Percentiles rank a stretch among this genome's conserved stretches.
Conservation (phyloP, 495 filamentous ascomycete genomes). For the Penicillium bovifimosum region DNA sequence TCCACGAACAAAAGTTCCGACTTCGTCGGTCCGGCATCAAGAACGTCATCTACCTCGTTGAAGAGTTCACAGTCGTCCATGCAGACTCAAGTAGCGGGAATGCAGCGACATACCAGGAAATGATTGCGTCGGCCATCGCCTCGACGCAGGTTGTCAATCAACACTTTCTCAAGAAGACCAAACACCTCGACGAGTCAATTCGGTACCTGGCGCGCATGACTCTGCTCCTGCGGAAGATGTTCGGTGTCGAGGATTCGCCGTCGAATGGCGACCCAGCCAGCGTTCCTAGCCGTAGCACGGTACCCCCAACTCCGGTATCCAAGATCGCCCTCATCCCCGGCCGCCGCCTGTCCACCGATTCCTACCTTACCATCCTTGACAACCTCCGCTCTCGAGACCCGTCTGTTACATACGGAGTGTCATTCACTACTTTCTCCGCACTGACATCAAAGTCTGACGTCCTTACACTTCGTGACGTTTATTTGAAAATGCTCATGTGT, state of each 20-base stretch:
- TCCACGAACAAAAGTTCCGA: conserved; percentile 83
- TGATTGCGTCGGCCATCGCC: conserved; percentile 69
- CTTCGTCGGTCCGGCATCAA: conserved; percentile 63
- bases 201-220: conserved; percentile 75
- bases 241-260: conserved; percentile 44
- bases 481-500: conserved; percentile 85
- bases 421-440: conserved; percentile 64
- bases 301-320: neutral
- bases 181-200: conserved; percentile 74
- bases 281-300: neutral
- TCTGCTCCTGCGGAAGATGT: conserved; percentile 57
- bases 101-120: conserved; percentile 53
- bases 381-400: conserved; percentile 49
- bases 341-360: conserved; percentile 54
- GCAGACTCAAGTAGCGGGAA: conserved; percentile 26
- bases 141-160: conserved; percentile 76
- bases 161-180: conserved; percentile 75
- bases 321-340: conserved; percentile 56
- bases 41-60: conserved; percentile 77
- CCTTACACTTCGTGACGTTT: conserved; percentile 69
- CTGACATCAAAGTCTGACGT: conserved; percentile 69
- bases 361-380: conserved; percentile 62
- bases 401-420: conserved; percentile 54
- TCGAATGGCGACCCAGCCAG: conserved; percentile 7
- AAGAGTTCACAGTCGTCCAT: conserved; percentile 58